These are phyloP conservation scores for Aspergillus sp. DNA, from an alignment of 2,329 filamentous ascomycete species.

Conservation along the genomic window DNA sequence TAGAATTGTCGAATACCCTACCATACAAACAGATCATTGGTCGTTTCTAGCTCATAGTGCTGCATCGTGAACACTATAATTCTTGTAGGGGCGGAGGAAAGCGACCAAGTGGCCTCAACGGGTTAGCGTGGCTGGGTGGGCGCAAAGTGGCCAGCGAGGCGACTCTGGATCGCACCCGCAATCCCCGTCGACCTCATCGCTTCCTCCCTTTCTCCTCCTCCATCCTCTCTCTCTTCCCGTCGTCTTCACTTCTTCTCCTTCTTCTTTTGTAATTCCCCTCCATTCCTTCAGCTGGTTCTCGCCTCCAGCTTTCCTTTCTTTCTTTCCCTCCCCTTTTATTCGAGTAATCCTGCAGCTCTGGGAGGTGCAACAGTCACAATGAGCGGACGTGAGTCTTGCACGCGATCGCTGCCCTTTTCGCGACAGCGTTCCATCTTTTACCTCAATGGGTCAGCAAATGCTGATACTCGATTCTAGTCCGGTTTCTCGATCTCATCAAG, in stretches of 20 bases:
- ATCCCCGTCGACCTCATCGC: conserved; percentile 29
- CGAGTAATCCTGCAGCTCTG: conserved; percentile 27
- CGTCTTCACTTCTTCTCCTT: conserved; percentile 28
- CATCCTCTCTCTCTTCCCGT: conserved; percentile 22
- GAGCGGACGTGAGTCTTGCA: conserved; percentile 59
- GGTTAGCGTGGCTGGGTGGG: conserved; percentile 38
- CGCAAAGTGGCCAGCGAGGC: conserved; percentile 42
- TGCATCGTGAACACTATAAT: too few species aligned
- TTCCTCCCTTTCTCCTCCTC: conserved; percentile 26
- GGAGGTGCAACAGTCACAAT: conserved; percentile 52
- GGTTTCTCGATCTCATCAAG: conserved; percentile 99
- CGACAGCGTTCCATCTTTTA: conserved; percentile 20
- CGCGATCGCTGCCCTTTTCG: conserved; percentile 29
- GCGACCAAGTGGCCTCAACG: conserved; percentile 43
- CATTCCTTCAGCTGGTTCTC: conserved; percentile 40
- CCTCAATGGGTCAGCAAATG: conserved; percentile 30
- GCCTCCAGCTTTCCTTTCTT: conserved; percentile 34
- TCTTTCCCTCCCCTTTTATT: conserved; percentile 22
- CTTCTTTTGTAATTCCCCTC: conserved; percentile 26
- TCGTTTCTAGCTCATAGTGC: background rate
- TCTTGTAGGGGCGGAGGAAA: conserved; percentile 21
- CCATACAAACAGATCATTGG: background rate
- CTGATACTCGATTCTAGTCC: conserved; percentile 62
- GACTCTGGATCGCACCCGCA: conserved; percentile 29
- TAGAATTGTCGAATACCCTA: background rate